Evolutionary conservation across 768 basidiomycete genomes (phyloP).

Genomic region (Rhodotorula kratochvilovae): DNA sequence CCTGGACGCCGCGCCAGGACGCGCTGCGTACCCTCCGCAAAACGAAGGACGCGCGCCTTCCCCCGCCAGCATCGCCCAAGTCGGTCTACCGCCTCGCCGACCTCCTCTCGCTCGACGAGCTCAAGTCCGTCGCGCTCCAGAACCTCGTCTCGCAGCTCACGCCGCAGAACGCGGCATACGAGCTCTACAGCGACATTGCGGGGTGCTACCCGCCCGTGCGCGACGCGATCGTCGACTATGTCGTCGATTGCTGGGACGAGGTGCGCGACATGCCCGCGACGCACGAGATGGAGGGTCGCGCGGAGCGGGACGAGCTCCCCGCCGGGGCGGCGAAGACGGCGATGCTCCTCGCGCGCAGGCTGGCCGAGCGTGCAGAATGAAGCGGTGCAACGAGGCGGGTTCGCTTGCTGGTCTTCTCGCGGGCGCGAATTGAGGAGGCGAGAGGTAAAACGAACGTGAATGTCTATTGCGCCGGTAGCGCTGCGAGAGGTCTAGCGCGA

Average conservation of each 20-base stretch:
- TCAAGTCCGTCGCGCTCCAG: constrained; percentile 9
- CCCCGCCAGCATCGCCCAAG: constrained; percentile 12
- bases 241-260: background rate
- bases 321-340: background rate
- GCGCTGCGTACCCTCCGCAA: no score
- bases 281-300: background rate
- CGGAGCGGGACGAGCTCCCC: background rate
- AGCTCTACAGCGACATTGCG: background rate
- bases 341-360: background rate
- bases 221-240: constrained; percentile 1
- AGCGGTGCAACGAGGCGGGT: background rate
- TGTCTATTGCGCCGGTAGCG: background rate
- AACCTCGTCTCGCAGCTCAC: constrained; percentile 2
- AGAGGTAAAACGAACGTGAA: background rate
- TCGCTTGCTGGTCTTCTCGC: no score
- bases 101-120: background rate
- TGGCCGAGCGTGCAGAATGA: background rate
- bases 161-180: background rate
- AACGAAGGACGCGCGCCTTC: no score
- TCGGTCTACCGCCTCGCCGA: constrained; percentile 19
- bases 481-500: background rate
- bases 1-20: no score
- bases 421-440: no score
- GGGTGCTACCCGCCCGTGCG: background rate
- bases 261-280: background rate